Conservation (phyloP, 2,329 filamentous ascomycete genomes). For the Rugonectria rugulosa region DNA sequence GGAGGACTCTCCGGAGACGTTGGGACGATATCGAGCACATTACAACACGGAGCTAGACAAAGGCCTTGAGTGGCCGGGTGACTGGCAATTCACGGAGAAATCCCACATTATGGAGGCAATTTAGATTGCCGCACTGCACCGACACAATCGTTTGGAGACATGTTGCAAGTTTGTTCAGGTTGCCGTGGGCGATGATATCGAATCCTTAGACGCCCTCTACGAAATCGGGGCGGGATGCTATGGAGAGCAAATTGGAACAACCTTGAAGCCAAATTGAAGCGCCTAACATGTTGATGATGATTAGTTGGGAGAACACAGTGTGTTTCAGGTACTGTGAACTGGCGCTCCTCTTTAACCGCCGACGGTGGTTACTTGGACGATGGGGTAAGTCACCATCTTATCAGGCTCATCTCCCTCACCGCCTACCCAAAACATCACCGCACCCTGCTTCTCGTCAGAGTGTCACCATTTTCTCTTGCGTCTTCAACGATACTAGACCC, state of each 20-base stretch:
- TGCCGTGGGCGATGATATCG: neutral
- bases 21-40: neutral
- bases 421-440: no score
- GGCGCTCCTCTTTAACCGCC: no score
- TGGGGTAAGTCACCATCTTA: no score
- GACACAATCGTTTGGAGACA: constrained; percentile 10
- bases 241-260: constrained; percentile 3
- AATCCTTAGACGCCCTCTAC: constrained; percentile 11
- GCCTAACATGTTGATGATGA: constrained; percentile 6
- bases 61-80: constrained; percentile 4
- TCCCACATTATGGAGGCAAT: constrained; percentile 18
- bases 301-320: no score
- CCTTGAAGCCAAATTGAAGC: constrained; percentile 7
- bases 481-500: no score
- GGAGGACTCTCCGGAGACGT: constrained; percentile 21
- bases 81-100: constrained; percentile 16
- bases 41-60: constrained; percentile 9
- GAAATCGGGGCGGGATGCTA: constrained; percentile 9
- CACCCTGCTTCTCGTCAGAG: no score
- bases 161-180: constrained; percentile 17
- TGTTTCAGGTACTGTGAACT: no score
- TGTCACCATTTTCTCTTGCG: no score
- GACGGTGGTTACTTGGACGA: no score
- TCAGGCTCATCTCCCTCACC: no score
- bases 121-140: constrained; percentile 12